Evolutionary conservation across 2,329 filamentous ascomycete species (phyloP).

Genomic region (Aspergillus sp.): DNA sequence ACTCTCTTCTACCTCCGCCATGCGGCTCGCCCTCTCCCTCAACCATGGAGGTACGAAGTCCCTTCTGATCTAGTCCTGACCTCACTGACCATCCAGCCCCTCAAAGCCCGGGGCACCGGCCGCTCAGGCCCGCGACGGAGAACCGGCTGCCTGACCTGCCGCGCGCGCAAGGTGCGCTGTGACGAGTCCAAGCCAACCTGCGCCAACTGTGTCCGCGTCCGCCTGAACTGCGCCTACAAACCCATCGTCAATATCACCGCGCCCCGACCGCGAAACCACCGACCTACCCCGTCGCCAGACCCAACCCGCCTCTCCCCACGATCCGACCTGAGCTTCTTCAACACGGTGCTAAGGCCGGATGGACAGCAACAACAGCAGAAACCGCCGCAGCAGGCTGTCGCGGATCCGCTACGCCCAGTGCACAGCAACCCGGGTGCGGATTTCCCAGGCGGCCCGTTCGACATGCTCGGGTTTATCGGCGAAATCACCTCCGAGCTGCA

Average conservation of each 20-base stretch:
- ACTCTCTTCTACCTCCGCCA: neutral
- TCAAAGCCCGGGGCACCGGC: conserved; percentile 23
- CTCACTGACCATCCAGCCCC: conserved; percentile 7
- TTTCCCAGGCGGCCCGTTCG: conserved; percentile 16
- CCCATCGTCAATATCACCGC: conserved; percentile 11
- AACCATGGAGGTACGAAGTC: conserved; percentile 15
- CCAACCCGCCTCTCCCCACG: conserved; percentile 5
- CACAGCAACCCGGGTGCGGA: conserved; percentile 6
- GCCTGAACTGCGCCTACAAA: conserved; percentile 22
- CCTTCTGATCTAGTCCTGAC: no score
- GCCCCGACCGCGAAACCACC: conserved; percentile 1
- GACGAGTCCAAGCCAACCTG: conserved; percentile 27
- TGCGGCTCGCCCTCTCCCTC: no score
- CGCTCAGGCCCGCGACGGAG: conserved; percentile 26
- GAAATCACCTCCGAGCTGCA: conserved; percentile 27
- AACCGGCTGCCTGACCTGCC: conserved; percentile 27
- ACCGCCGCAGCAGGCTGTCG: neutral
- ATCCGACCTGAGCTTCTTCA: conserved; percentile 19
- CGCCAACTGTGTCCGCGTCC: conserved; percentile 24
- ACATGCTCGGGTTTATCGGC: conserved; percentile 30
- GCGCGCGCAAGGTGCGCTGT: conserved; percentile 28
- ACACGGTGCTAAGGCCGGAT: conserved; percentile 19
- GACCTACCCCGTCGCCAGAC: neutral
- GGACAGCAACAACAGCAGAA: conserved; percentile 9
- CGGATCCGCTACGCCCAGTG: conserved; percentile 4